Base-by-base conservation (phyloP, 768 basidiomycete genomes). In the Boletus fagicola region DNA sequence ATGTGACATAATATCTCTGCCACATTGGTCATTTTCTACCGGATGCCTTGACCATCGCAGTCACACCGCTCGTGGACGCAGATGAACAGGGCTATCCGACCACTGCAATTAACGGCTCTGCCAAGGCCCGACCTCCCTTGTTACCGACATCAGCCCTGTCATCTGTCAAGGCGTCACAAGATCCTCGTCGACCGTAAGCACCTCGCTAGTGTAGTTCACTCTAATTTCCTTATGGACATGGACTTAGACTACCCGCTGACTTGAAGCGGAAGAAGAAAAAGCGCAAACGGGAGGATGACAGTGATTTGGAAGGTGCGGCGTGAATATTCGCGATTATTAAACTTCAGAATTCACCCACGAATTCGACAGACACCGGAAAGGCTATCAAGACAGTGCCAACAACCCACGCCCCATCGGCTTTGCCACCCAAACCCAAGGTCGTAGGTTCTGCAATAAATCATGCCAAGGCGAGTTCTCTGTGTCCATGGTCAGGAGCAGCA, bases 221-320 rank as follows among this genome's bases (percentile, higher is more conserved):
- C n/a, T 12, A 35, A 28, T 18, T 22, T 15, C 12, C 46, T 65
- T 1, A 55, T 33, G 10, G 31, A 28, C 40, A 33, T 38, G 35
- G 1, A 20, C 38, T 20, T 48, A 77, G 74, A 54, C 49, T 68
- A 51, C 60, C 71, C 12, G 81, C 84, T 13, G 87, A 88, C 47
- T 59, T 77, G 30, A 88, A 86, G 77, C 88, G 83, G 74, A 90
- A 88, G 77, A 90, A 89, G 76, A 90, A 91, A 75, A 92, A 92
- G 68, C 88, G 90, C 72, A 90, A 88, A 79, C 82, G 87, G 54
- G 89, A 90, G 10, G 84, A 82, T 39, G 85, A 84, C n/a, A 88
- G 86, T 62, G 90, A 91, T 61, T 71, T 76, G 33, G 89, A 91
- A 65, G 77, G 77, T 68, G 82, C 84, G 83, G 71, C 51, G 69